Evolutionary conservation across 192 early-diverging fungal species (phyloP), one percentile per base, ranked within the genome.

Genomic region (Coemansia aciculifera): DNA sequence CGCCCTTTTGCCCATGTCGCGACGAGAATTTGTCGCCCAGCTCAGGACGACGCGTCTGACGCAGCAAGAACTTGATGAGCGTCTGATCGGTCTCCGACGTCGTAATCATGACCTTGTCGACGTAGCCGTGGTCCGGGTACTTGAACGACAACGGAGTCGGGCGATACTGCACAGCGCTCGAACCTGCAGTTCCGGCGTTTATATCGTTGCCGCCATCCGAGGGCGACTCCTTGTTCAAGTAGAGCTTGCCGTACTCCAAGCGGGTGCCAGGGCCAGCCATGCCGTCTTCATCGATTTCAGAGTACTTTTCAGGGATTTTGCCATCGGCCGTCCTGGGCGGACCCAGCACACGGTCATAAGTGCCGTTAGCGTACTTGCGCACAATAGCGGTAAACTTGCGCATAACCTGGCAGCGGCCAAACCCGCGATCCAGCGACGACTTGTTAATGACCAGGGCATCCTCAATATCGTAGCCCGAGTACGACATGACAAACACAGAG

Each of bases 11-110:
- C 10, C 98, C 96, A 86, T 99, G 98, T 66, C 98, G 93, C 71
- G 94, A 96, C 8, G 98, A 96, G 84, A 99, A 99, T 84, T 99
- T 99, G 87, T 99, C 98, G 68, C 98, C 96, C 92, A 99, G 97
- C 81, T 99, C 95, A 46, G 98, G 98, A 10, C 98, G 87, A 86
- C 98, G 93, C 7, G 97, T 94, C 9, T 92, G 94, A 38, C 98
- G 88, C 27, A 99, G 91, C 62, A 96, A 91, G 34, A 99, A 94
- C 74, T 99, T 99, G 52, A 96, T 95, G 70, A 97, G 97, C 73
- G 94, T 98, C 77, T 89, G 87, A 37, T 95, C 97, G 60, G 98
- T 94, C 38, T 86, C 84, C 71, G 98, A 98, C 9, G 93, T 95
- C 21, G 96, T 98, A 37, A 99, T 64, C 88, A 99, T 90, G 21